phyloP scores from a whole-genome alignment of 305 asterid species.

The Withania somnifera region DNA sequence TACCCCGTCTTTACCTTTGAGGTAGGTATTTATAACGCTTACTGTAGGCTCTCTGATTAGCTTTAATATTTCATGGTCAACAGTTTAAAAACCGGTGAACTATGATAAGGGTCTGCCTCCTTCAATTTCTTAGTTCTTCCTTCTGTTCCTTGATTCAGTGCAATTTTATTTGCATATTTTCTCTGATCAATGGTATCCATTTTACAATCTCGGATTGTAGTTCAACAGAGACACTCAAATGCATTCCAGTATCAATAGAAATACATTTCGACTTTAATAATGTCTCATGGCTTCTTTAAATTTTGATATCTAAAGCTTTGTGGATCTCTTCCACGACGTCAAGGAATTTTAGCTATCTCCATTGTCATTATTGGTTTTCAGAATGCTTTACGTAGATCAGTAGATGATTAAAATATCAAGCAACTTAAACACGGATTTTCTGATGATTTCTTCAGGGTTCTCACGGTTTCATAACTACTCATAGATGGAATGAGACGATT shows the following conservation, averaged over 20 bases:
- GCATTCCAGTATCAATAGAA: neutral
- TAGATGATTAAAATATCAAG: neutral
- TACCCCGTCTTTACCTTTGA: neutral
- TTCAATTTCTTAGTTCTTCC: neutral
- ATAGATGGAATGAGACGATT: conserved; percentile 79
- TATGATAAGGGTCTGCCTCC: neutral
- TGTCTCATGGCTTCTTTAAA: neutral
- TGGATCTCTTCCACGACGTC: neutral
- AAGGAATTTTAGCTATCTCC: neutral
- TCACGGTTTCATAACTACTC: conserved; percentile 93
- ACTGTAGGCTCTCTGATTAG: neutral
- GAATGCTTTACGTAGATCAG: neutral
- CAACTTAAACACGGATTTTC: neutral
- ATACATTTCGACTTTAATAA: neutral
- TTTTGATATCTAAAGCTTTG: neutral
- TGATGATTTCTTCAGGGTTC: conserved; percentile 57
- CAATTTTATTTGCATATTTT: neutral
- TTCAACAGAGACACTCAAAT: neutral
- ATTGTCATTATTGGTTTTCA: neutral
- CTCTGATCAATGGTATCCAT: neutral
- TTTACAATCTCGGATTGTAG: neutral
- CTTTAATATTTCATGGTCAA: neutral
- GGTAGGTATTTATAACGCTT: neutral
- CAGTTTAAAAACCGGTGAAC: neutral
- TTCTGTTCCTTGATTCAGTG: neutral